A percentile compares a stretch with the other conserved stretches of the same genome.
These are phyloP conservation scores for Nicotiana benthamiana DNA, from an alignment of 257 asterid genomes.

Conservation along the genomic window DNA sequence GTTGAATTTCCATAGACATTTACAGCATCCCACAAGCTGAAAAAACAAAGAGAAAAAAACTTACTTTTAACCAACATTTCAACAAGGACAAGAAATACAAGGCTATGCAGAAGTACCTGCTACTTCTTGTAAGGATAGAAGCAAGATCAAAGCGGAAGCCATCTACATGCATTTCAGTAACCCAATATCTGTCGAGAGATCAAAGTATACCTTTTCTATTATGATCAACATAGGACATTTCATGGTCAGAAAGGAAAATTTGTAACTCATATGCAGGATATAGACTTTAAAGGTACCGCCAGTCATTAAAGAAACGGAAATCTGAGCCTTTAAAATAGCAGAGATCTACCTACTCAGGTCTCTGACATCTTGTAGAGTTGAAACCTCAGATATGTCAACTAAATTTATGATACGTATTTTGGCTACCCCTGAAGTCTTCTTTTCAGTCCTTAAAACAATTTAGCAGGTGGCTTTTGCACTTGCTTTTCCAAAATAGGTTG, in stretches of 20 bases:
- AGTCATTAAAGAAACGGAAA: background rate
- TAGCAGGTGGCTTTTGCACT: too few species aligned
- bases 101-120: conserved; percentile 52
- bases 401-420: too few species aligned
- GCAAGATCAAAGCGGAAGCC: conserved; percentile 99
- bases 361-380: too few species aligned
- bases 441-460: too few species aligned
- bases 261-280: background rate
- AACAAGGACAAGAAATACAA: background rate
- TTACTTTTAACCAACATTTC: background rate
- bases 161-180: conserved; percentile 86
- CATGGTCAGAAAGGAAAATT: background rate
- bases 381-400: too few species aligned
- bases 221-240: background rate
- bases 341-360: background rate
- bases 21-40: conserved; percentile 81
- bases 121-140: conserved; percentile 89
- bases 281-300: background rate
- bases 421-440: too few species aligned
- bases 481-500: too few species aligned
- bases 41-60: conserved; percentile 9
- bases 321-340: background rate
- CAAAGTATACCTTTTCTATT: conserved; percentile 9
- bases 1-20: conserved; percentile 64
- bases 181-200: conserved; percentile 82